Percentiles rank a stretch among this genome's conserved stretches.
phyloP scores from a whole-genome alignment of 129 eudicot species.

The Lonicera japonica region DNA sequence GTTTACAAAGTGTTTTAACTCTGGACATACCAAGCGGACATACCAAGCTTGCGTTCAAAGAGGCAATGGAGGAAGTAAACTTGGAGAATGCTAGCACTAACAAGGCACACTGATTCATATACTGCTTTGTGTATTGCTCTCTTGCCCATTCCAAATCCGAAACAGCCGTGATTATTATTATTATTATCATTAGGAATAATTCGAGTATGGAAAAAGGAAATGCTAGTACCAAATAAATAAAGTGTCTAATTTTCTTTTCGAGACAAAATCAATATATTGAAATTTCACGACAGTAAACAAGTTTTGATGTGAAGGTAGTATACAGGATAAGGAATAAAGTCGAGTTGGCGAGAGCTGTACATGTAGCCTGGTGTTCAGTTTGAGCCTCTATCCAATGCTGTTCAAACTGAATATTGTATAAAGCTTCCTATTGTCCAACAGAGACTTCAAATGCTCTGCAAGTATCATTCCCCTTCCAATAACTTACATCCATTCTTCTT shows the following conservation, averaged over 20 bases:
- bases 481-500: no score
- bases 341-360: conserved; percentile 25
- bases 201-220: neutral
- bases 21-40: no score
- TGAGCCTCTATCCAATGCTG: conserved; percentile 95
- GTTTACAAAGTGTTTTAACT: no score
- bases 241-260: no score
- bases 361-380: conserved; percentile 71
- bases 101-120: conserved; percentile 58
- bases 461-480: neutral
- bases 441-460: conserved; percentile 85
- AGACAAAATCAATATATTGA: no score
- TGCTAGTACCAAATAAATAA: no score
- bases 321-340: neutral
- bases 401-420: conserved; percentile 64
- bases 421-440: conserved; percentile 70
- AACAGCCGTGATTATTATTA: neutral
- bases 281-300: no score
- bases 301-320: no score
- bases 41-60: conserved; percentile 71
- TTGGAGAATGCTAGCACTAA: conserved; percentile 72
- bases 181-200: neutral
- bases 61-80: conserved; percentile 71
- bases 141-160: conserved; percentile 40
- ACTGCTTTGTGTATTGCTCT: conserved; percentile 83